Evolutionary conservation across 805 yeast species (phyloP).

Genomic region (Naumovozyma castellii): DNA sequence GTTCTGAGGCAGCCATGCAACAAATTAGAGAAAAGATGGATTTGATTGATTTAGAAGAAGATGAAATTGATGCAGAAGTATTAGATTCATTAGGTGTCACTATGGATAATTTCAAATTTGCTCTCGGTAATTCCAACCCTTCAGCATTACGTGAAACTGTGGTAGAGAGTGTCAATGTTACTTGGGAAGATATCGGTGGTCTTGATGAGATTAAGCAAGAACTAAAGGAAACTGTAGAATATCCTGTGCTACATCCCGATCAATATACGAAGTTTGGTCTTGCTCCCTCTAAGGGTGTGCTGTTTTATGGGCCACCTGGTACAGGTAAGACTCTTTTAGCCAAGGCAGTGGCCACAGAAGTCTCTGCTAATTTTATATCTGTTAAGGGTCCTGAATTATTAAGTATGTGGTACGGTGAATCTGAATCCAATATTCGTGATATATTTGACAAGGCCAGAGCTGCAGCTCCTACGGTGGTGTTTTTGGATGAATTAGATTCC

Average conservation of each 20-base stretch:
- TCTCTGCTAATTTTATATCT: conserved; percentile 93
- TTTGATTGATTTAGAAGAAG: conserved; percentile 42
- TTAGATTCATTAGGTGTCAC: conserved; percentile 95
- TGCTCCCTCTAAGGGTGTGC: conserved; percentile 96
- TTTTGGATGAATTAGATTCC: conserved; percentile 95
- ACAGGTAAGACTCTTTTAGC: conserved; percentile 98
- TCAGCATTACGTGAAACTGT: conserved; percentile 98
- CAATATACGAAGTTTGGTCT: conserved; percentile 97
- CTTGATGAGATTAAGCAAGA: conserved; percentile 92
- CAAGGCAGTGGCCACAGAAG: conserved; percentile 98
- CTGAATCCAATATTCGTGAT: conserved; percentile 94
- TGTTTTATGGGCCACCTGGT: conserved; percentile 99
- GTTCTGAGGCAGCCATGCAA: conserved; percentile 99
- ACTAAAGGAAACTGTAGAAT: conserved; percentile 97
- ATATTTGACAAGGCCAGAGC: conserved; percentile 98
- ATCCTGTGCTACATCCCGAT: conserved; percentile 97
- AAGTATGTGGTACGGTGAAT: conserved; percentile 99
- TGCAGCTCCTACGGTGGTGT: conserved; percentile 98
- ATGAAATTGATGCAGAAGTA: conserved; percentile 90
- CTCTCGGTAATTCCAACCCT: conserved; percentile 96
- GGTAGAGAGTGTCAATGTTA: conserved; percentile 95
- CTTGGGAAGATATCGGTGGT: conserved; percentile 99
- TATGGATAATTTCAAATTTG: conserved; percentile 97
- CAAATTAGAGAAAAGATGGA: conserved; percentile 99
- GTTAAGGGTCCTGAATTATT: conserved; percentile 48